phyloP scores from a whole-genome alignment of 192 early-diverging fungal genomes.

The Allomyces macrogynus region DNA sequence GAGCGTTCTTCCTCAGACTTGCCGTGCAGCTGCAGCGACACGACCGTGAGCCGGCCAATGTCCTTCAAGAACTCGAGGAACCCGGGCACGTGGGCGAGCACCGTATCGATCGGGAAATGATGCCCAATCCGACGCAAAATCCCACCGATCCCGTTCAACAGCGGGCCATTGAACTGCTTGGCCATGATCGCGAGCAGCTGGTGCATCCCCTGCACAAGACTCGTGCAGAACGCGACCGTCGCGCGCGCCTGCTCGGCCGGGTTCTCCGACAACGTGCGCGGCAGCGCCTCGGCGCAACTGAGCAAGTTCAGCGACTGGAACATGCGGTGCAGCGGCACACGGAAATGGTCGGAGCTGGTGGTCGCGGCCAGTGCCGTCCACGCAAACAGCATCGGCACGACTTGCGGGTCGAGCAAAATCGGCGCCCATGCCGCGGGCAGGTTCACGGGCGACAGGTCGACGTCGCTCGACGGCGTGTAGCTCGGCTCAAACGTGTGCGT shows the following conservation, averaged over 20 bases:
- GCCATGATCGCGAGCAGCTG: not conserved
- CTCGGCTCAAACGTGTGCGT: not conserved
- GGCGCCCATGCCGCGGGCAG: not conserved
- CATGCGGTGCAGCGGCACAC: not conserved
- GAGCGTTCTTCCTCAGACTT: not conserved
- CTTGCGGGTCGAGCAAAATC: not conserved
- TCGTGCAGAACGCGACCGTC: not conserved
- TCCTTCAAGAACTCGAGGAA: not conserved
- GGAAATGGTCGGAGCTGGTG: not conserved
- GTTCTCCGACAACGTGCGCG: not conserved
- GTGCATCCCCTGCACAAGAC: not conserved
- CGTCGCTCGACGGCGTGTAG: not conserved
- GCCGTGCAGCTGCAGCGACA: not conserved
- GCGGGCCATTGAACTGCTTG: not conserved
- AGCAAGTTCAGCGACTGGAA: not conserved
- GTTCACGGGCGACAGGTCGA: not conserved
- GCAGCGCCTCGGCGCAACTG: not conserved
- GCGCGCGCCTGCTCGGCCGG: not conserved
- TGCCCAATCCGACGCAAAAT: not conserved
- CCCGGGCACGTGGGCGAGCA: not conserved
- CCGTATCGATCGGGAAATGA: not conserved
- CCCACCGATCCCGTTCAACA: not conserved
- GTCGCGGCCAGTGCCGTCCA: not conserved
- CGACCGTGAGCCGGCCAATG: not conserved
- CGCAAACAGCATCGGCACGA: not conserved